Percentiles rank a stretch among this genome's conserved stretches.
phyloP scores from a whole-genome alignment of 148 eudicot genomes.

The Vaccinium darrowii region DNA sequence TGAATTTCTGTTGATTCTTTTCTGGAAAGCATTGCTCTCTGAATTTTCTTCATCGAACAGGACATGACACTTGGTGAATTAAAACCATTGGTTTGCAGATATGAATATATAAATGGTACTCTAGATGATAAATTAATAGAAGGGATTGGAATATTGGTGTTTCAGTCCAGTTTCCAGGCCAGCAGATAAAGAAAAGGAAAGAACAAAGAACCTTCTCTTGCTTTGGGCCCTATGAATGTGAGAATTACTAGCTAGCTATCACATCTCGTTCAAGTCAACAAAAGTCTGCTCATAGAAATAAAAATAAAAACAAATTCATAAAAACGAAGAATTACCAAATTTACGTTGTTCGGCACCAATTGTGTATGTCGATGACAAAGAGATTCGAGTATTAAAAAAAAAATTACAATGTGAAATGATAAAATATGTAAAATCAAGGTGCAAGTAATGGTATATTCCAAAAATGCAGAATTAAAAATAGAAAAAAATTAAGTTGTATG shows the following conservation, averaged over 20 bases:
- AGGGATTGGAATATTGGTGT: neutral
- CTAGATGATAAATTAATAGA: neutral
- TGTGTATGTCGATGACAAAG: too few relatives aligned
- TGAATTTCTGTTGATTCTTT: neutral
- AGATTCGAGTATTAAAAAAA: too few relatives aligned
- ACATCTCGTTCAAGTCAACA: too few relatives aligned
- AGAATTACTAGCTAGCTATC: neutral
- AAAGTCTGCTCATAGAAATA: too few relatives aligned
- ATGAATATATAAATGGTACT: neutral
- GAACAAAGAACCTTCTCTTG: neutral
- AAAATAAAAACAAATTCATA: too few relatives aligned
- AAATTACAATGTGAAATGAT: too few relatives aligned
- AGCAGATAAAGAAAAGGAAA: neutral
- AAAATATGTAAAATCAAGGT: too few relatives aligned
- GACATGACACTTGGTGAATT: neutral
- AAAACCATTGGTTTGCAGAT: neutral
- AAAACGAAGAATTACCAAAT: too few relatives aligned
- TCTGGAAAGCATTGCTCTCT: neutral
- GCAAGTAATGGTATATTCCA: too few relatives aligned
- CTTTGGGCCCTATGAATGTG: neutral
- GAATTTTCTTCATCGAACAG: conserved; percentile 5
- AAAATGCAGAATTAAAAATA: too few relatives aligned
- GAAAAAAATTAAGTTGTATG: too few relatives aligned
- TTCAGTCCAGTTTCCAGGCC: neutral
- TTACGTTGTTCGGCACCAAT: too few relatives aligned